These are phyloP conservation scores for Fomitopsis betulina DNA, from an alignment of 1,284 basidiomycete species.

Conservation along the genomic window DNA sequence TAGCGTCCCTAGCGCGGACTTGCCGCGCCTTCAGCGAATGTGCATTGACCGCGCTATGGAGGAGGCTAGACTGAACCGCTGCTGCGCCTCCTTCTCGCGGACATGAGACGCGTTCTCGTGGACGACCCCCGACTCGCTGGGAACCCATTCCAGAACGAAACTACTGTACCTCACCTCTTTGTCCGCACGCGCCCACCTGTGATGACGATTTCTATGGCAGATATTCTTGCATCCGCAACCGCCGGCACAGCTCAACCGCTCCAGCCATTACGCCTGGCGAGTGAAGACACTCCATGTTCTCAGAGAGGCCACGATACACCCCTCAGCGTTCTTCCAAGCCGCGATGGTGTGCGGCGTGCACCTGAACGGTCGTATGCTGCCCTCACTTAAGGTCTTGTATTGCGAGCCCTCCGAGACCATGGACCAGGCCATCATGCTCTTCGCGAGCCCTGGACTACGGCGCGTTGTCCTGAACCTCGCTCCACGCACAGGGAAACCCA, in stretches of 20 bases:
- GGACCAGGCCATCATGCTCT: background rate
- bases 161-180: background rate
- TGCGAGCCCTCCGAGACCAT: background rate
- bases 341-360: background rate
- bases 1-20: background rate
- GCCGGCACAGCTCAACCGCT: background rate
- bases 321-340: background rate
- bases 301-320: background rate
- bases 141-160: background rate
- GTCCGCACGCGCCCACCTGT: background rate
- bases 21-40: background rate
- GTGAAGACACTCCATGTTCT: background rate
- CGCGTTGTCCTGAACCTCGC: background rate
- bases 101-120: background rate
- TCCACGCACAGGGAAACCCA: background rate
- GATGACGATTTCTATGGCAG: background rate
- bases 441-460: background rate
- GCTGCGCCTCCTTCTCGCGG: background rate
- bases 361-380: background rate
- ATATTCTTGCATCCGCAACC: background rate
- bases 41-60: background rate
- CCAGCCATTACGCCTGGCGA: background rate
- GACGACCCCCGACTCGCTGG: background rate
- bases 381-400: background rate
- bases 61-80: background rate